phyloP scores from a whole-genome alignment of 768 basidiomycete genomes.

The Coprinopsis marcescibilis region DNA sequence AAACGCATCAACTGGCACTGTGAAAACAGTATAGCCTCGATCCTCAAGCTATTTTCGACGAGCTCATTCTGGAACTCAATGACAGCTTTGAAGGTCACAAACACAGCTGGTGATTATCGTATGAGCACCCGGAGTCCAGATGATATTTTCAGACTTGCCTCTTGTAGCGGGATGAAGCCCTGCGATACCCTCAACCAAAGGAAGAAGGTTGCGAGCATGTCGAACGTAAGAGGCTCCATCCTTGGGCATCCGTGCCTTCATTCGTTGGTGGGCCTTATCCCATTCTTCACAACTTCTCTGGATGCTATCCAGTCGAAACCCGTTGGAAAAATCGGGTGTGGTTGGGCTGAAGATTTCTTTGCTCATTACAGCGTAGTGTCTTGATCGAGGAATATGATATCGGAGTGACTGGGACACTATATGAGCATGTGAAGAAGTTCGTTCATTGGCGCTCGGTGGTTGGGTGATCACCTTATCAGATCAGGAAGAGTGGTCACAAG shows the following conservation, averaged over 20 bases:
- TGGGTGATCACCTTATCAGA: too few species aligned
- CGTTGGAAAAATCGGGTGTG: neutral
- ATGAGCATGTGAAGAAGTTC: too few species aligned
- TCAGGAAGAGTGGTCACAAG: too few species aligned
- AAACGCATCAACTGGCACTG: conserved; percentile 17
- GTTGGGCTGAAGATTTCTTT: too few species aligned
- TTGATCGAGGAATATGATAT: too few species aligned
- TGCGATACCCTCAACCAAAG: conserved; percentile 12
- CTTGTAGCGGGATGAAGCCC: conserved; percentile 15
- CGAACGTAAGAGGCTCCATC: conserved; percentile 13
- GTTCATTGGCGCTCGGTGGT: too few species aligned
- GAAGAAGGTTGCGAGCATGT: conserved; percentile 16
- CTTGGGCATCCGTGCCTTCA: conserved; percentile 11
- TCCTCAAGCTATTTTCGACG: conserved; percentile 15
- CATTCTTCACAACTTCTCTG: conserved; percentile 5
- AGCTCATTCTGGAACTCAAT: conserved; percentile 15
- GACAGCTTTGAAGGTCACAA: conserved; percentile 14
- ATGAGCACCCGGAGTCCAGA: neutral
- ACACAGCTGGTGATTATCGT: conserved; percentile 4
- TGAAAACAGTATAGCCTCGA: conserved; percentile 13
- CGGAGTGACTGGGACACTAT: too few species aligned
- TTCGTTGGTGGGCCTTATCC: conserved; percentile 10
- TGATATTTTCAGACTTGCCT: conserved; percentile 6
- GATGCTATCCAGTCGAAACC: neutral
- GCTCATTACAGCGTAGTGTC: too few species aligned